These are phyloP conservation scores for Psidium guajava DNA, from an alignment of 345 rosid species.

Conservation along the genomic window DNA sequence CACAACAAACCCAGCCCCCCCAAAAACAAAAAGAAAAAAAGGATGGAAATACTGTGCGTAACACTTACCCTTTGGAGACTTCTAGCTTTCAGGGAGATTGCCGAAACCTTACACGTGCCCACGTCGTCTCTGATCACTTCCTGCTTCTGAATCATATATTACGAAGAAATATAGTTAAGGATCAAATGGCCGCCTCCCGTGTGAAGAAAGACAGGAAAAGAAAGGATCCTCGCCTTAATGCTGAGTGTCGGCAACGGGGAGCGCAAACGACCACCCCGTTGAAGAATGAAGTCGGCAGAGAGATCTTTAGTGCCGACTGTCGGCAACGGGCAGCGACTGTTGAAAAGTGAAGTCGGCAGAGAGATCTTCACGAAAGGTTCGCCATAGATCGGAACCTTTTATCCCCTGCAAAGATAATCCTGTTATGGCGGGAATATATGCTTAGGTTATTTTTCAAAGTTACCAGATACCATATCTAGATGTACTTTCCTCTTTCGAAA, in stretches of 20 bases:
- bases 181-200: not conserved
- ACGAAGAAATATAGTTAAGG: not conserved
- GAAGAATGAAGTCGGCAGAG: not conserved
- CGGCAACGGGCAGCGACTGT: no score
- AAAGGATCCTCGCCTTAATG: no score
- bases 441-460: not conserved
- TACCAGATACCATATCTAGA: not conserved
- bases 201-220: rapidly evolving
- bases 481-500: no score
- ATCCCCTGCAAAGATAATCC: no score
- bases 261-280: not conserved
- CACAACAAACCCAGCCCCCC: no score
- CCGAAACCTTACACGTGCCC: not conserved
- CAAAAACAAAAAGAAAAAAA: not conserved
- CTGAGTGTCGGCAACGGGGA: no score
- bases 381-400: no score
- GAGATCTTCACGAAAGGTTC: not conserved
- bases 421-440: not conserved
- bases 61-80: not conserved
- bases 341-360: no score
- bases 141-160: rapidly evolving
- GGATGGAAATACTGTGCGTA: not conserved
- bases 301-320: no score
- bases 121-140: not conserved
- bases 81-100: not conserved